These are phyloP conservation scores for Rhizomucor pusillus DNA, from an alignment of 371 early-diverging fungal species.

Conservation along the genomic window DNA sequence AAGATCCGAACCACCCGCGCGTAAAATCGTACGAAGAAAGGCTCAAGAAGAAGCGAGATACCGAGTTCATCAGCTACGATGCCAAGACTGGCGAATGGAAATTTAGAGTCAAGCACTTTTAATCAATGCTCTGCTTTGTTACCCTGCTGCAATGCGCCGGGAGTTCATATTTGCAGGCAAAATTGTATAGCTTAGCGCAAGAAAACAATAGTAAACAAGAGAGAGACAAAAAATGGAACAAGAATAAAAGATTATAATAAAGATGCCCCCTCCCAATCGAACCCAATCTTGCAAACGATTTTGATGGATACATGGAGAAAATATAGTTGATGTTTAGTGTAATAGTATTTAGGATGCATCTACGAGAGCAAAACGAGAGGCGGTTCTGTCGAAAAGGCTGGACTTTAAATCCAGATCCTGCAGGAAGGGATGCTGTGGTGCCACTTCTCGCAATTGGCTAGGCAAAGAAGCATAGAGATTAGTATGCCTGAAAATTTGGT, in stretches of 20 bases:
- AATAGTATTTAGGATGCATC: slow-evolving; percentile 24
- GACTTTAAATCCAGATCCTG: slow-evolving; percentile 76
- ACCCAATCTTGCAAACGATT: too few relatives aligned
- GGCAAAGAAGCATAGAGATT: not conserved
- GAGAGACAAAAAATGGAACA: too few relatives aligned
- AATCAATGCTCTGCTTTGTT: too few relatives aligned
- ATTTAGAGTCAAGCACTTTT: slow-evolving; percentile 88
- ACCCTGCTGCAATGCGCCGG: too few relatives aligned
- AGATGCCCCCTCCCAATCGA: too few relatives aligned
- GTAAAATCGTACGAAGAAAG: slow-evolving; percentile 68
- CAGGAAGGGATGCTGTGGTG: slow-evolving; percentile 81
- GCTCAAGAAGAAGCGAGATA: slow-evolving; percentile 65
- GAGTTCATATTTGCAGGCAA: too few relatives aligned
- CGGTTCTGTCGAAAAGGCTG: slow-evolving; percentile 76
- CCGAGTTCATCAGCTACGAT: slow-evolving; percentile 77
- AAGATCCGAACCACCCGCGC: slow-evolving; percentile 66
- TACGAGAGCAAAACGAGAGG: slow-evolving; percentile 39
- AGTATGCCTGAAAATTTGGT: not conserved
- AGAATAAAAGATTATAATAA: too few relatives aligned
- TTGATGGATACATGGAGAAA: not conserved
- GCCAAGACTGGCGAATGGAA: slow-evolving; percentile 79
- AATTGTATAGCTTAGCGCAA: too few relatives aligned
- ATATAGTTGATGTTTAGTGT: not conserved
- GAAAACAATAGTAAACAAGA: too few relatives aligned
- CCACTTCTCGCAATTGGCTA: slow-evolving; percentile 77